phyloP scores from a whole-genome alignment of 352 stramenopile species.

The Globisporangium carolinianum region DNA sequence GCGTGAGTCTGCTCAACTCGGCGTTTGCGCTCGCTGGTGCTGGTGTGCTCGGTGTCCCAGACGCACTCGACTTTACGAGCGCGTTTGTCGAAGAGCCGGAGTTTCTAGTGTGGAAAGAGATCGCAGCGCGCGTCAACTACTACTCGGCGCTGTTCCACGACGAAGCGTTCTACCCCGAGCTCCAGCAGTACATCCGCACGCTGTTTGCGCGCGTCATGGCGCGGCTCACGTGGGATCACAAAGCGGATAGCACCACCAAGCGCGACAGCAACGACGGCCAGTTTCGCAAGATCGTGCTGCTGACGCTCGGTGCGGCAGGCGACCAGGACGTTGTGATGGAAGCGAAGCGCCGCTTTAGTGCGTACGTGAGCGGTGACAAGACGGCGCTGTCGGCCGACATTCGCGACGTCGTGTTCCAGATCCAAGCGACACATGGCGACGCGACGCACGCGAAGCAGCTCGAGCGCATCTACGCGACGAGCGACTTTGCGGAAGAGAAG shows the following conservation, averaged over 20 bases:
- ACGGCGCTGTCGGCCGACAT: constrained; percentile 47
- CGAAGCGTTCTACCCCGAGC: constrained; percentile 40
- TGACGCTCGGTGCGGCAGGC: constrained; percentile 37
- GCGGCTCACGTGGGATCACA: constrained; percentile 43
- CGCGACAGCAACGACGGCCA: constrained; percentile 37
- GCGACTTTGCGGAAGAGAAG: constrained; percentile 62
- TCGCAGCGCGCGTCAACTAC: constrained; percentile 40
- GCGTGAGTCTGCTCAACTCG: constrained; percentile 90
- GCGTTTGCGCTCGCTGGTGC: constrained; percentile 85
- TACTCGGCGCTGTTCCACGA: constrained; percentile 48
- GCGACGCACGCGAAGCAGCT: constrained; percentile 43
- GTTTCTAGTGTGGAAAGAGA: constrained; percentile 64
- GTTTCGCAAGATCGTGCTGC: constrained; percentile 58
- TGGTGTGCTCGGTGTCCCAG: constrained; percentile 36
- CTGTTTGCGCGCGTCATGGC: constrained; percentile 51
- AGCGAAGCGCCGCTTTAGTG: constrained; percentile 44
- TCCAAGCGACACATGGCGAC: constrained; percentile 35
- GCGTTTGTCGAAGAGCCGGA: constrained; percentile 53
- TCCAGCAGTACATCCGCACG: constrained; percentile 49
- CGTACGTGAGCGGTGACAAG: constrained; percentile 37
- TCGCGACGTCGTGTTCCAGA: constrained; percentile 45
- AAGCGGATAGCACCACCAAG: constrained; percentile 3
- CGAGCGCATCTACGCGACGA: constrained; percentile 51
- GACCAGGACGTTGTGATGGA: constrained; percentile 47
- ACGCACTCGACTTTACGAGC: constrained; percentile 54